Conservation (phyloP, 2,329 filamentous ascomycete genomes). For the Talaromyces sp. region DNA sequence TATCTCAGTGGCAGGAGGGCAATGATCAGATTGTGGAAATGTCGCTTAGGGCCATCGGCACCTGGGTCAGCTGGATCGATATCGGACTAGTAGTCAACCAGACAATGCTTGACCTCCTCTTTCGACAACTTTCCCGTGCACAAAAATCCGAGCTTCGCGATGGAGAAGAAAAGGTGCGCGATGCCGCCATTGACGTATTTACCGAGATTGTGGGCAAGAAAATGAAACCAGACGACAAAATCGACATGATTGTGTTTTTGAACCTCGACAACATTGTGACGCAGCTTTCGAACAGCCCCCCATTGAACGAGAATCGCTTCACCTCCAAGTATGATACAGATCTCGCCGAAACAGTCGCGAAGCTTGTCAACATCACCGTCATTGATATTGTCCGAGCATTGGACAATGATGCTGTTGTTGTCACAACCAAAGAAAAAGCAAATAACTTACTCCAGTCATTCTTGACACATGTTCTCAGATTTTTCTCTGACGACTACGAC, state of each 20-base stretch:
- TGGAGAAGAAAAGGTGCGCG: conserved; percentile 77
- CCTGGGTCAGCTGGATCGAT: conserved; percentile 99
- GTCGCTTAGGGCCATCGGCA: conserved; percentile 85
- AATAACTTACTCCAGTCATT: conserved; percentile 80
- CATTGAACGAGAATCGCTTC: conserved; percentile 72
- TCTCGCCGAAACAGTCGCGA: conserved; percentile 89
- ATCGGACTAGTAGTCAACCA: conserved; percentile 91
- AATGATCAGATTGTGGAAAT: conserved; percentile 76
- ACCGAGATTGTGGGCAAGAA: conserved; percentile 97
- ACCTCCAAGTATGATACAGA: conserved; percentile 92
- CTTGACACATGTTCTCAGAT: conserved; percentile 80
- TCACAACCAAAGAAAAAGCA: conserved; percentile 67
- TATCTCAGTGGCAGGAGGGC: conserved; percentile 70
- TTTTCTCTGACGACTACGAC: conserved; percentile 97
- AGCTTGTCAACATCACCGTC: conserved; percentile 86
- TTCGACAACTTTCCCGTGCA: conserved; percentile 80
- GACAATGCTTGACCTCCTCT: conserved; percentile 76
- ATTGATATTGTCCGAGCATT: conserved; percentile 83
- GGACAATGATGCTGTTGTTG: conserved; percentile 62
- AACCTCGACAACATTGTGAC: conserved; percentile 81
- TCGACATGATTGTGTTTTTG: conserved; percentile 82
- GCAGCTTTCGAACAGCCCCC: conserved; percentile 79
- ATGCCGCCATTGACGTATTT: conserved; percentile 89
- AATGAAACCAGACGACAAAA: conserved; percentile 91
- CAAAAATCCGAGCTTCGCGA: conserved; percentile 58